A percentile compares a stretch with the other conserved stretches of the same genome.
These are phyloP conservation scores for Proliferodiscus dingleyae DNA, from an alignment of 2,329 filamentous ascomycete genomes.

Conservation along the genomic window DNA sequence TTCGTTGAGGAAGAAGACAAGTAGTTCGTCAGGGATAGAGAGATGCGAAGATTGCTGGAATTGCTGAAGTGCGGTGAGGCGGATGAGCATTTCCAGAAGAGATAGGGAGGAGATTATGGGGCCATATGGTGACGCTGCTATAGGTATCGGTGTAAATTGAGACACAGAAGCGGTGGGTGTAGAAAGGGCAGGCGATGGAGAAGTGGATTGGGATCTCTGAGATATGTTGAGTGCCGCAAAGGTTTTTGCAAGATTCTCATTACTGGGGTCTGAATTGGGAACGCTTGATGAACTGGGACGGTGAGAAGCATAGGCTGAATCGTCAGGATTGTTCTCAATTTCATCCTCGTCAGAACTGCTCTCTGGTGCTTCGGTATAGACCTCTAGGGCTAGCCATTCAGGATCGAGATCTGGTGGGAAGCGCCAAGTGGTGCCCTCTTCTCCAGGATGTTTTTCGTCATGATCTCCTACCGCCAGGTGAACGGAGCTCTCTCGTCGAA, in stretches of 20 bases:
- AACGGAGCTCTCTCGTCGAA: constrained; percentile 29
- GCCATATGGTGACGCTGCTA: constrained; percentile 36
- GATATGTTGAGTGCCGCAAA: constrained; percentile 24
- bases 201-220: too few relatives aligned
- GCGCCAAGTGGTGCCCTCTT: constrained; percentile 34
- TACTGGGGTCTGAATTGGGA: constrained; percentile 2
- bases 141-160: too few relatives aligned
- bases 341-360: constrained; percentile 45
- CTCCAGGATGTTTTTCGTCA: neutral
- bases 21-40: constrained; percentile 64
- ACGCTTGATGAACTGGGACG: constrained; percentile 19
- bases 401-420: constrained; percentile 64
- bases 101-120: constrained; percentile 63
- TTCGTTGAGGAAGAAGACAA: constrained; percentile 71
- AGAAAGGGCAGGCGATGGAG: constrained; percentile 10
- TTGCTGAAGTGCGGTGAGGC: constrained; percentile 67
- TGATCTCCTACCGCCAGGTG: constrained; percentile 8
- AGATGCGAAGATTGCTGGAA: constrained; percentile 70
- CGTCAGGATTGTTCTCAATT: constrained; percentile 22
- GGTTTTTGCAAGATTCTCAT: constrained; percentile 10
- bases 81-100: constrained; percentile 67
- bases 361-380: constrained; percentile 57
- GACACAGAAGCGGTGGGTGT: too few relatives aligned
- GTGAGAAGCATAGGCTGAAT: constrained; percentile 24
- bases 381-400: constrained; percentile 71